Conservation (phyloP, 345 rosid species). For the Euphorbia pulcherrima region DNA sequence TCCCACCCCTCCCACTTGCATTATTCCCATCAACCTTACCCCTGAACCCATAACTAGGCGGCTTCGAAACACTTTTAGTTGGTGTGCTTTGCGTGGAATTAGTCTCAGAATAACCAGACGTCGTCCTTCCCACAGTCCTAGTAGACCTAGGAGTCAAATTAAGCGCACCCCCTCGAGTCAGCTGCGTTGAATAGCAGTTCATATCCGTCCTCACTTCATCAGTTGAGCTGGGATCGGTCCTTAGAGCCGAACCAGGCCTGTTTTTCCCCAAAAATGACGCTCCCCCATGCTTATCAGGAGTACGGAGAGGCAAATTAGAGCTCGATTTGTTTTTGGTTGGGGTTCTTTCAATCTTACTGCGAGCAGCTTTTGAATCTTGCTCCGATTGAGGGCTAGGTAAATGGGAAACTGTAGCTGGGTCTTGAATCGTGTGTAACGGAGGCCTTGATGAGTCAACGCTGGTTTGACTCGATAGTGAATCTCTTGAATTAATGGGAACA, state of each 20-base stretch:
- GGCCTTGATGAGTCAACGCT: slow-evolving; percentile 52
- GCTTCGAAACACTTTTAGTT: slow-evolving; percentile 82
- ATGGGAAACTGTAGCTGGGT: slow-evolving; percentile 23
- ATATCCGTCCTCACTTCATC: slow-evolving; percentile 30
- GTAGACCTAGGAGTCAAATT: slow-evolving; percentile 55
- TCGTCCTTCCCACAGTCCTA: slow-evolving; percentile 40
- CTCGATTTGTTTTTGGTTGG: slow-evolving; percentile 64
- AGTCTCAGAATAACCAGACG: slow-evolving; percentile 44
- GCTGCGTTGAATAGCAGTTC: slow-evolving; percentile 1
- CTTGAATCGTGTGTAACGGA: slow-evolving; percentile 62
- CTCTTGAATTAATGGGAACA: slow-evolving; percentile 53
- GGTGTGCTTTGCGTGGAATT: slow-evolving; percentile 88
- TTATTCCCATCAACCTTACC: slow-evolving; percentile 50
- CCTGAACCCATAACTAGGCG: slow-evolving; percentile 57
- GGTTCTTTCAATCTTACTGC: slow-evolving; percentile 49
- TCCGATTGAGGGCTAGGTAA: slow-evolving; percentile 32
- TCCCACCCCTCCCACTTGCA: slow-evolving; percentile 44
- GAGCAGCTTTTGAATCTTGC: slow-evolving; percentile 22
- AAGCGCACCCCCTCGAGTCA: slow-evolving; percentile 4
- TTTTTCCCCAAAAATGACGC: slow-evolving; percentile 30
- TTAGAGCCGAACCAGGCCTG: slow-evolving; percentile 72
- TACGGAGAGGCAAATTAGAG: slow-evolving; percentile 52
- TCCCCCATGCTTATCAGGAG: slow-evolving; percentile 64
- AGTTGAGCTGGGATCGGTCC: slow-evolving; percentile 30
- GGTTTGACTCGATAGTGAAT: slow-evolving; percentile 41